phyloP scores from a whole-genome alignment of 108 stramenopile genomes.

The Skeletonema menzelii region DNA sequence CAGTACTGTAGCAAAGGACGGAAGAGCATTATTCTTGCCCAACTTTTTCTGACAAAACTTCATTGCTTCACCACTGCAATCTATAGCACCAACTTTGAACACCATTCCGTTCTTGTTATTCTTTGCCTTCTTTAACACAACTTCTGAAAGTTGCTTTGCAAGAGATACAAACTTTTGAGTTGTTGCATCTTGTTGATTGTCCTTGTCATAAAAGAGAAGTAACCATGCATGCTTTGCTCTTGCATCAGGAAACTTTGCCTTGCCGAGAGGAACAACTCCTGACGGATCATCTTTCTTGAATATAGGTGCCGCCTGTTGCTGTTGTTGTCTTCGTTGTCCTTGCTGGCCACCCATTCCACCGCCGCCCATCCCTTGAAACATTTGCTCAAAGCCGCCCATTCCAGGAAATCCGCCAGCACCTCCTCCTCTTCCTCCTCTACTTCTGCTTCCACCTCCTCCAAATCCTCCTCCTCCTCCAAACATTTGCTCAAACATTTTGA shows the following conservation, averaged over 20 bases:
- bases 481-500: slow-evolving; percentile 74
- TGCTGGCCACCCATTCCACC: slow-evolving; percentile 27
- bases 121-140: slow-evolving; percentile 52
- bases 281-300: slow-evolving; percentile 62
- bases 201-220: slow-evolving; percentile 65
- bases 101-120: slow-evolving; percentile 40
- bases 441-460: slow-evolving; percentile 22
- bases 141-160: slow-evolving; percentile 41
- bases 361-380: slow-evolving; percentile 15
- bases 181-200: slow-evolving; percentile 28
- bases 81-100: slow-evolving; percentile 82
- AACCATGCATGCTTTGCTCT: slow-evolving; percentile 72
- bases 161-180: slow-evolving; percentile 11
- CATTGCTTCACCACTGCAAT: slow-evolving; percentile 56
- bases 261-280: slow-evolving; percentile 62
- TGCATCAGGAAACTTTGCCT: slow-evolving; percentile 73
- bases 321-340: slow-evolving; percentile 8
- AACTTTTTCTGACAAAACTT: slow-evolving; percentile 57
- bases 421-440: background rate
- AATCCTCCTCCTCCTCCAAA: slow-evolving; percentile 49
- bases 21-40: slow-evolving; percentile 41
- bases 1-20: slow-evolving; percentile 64
- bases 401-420: slow-evolving; percentile 27
- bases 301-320: slow-evolving; percentile 38
- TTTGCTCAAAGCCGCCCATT: slow-evolving; percentile 10